These are phyloP conservation scores for Turnera subulata DNA, from an alignment of 345 rosid genomes.

Conservation along the genomic window DNA sequence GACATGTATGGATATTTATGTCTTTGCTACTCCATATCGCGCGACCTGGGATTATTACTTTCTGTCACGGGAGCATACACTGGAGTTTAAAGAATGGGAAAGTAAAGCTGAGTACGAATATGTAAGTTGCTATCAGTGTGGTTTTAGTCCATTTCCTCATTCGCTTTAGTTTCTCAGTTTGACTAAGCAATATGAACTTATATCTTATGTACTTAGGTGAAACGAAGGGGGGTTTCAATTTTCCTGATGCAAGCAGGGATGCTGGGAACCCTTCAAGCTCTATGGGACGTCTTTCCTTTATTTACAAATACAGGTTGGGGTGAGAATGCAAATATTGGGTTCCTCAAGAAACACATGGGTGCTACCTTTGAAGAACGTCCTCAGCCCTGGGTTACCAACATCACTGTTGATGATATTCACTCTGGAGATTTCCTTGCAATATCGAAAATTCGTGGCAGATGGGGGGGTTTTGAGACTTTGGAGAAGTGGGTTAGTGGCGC, in stretches of 20 bases:
- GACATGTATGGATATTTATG: constrained; percentile 96
- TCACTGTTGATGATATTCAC: constrained; percentile 66
- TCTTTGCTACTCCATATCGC: constrained; percentile 91
- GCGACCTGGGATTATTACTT: constrained; percentile 97
- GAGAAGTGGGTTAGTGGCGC: constrained; percentile 99
- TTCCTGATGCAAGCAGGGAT: constrained; percentile 98
- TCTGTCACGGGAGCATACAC: constrained; percentile 72
- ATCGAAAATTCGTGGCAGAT: constrained; percentile 84
- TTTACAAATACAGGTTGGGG: constrained; percentile 97
- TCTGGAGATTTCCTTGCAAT: constrained; percentile 90
- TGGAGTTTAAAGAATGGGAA: constrained; percentile 80
- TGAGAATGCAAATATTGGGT: constrained; percentile 72
- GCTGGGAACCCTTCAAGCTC: constrained; percentile 85
- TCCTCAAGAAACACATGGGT: constrained; percentile 90
- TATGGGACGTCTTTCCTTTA: constrained; percentile 97
- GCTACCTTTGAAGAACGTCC: constrained; percentile 74
- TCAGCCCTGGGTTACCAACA: constrained; percentile 68
- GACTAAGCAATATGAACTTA: background rate
- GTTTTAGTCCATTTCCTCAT: constrained; percentile 7
- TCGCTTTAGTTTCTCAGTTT: constrained; percentile 4
- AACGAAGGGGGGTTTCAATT: constrained; percentile 79
- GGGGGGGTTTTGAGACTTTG: constrained; percentile 97
- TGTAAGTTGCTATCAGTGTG: constrained; percentile 40
- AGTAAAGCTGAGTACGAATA: constrained; percentile 81
- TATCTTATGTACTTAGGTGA: constrained; percentile 49